phyloP scores from a whole-genome alignment of 108 stramenopile species.

The Conticribra weissflogii region DNA sequence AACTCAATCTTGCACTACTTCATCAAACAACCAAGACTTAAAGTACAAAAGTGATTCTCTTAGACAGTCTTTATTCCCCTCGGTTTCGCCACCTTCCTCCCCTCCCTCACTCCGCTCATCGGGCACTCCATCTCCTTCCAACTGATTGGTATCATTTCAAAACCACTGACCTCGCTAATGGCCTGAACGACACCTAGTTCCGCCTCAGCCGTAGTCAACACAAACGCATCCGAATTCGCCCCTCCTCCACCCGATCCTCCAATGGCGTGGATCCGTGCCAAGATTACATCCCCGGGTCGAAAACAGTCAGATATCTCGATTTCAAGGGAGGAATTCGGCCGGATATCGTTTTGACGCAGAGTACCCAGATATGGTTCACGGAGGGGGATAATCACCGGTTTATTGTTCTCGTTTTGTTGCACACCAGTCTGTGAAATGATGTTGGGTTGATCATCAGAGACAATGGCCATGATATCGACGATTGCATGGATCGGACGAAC shows the following conservation, averaged over 20 bases:
- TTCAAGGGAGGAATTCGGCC: conserved; percentile 64
- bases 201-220: conserved; percentile 85
- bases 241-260: conserved; percentile 35
- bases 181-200: conserved; percentile 90
- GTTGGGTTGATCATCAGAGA: conserved; percentile 3
- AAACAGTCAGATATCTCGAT: conserved; percentile 70
- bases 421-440: conserved; percentile 33
- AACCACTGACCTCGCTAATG: conserved; percentile 53
- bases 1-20: too few species aligned
- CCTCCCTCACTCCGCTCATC: conserved; percentile 70
- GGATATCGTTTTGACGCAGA: conserved; percentile 77
- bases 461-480: conserved; percentile 71
- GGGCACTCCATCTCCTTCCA: conserved; percentile 97
- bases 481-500: conserved; percentile 59
- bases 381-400: conserved; percentile 25
- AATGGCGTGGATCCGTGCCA: conserved; percentile 78
- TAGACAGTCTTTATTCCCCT: conserved; percentile 15
- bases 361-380: conserved; percentile 43
- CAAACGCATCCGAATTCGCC: conserved; percentile 62
- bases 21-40: too few species aligned
- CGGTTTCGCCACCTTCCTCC: conserved; percentile 91
- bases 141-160: conserved; percentile 76
- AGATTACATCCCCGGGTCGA: conserved; percentile 84
- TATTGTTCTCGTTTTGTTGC: neutral
- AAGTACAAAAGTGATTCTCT: too few species aligned